A percentile compares a stretch with the other conserved stretches of the same genome.
Evolutionary conservation across 441 rosid species (phyloP).

Genomic region (Kokia cookei): DNA sequence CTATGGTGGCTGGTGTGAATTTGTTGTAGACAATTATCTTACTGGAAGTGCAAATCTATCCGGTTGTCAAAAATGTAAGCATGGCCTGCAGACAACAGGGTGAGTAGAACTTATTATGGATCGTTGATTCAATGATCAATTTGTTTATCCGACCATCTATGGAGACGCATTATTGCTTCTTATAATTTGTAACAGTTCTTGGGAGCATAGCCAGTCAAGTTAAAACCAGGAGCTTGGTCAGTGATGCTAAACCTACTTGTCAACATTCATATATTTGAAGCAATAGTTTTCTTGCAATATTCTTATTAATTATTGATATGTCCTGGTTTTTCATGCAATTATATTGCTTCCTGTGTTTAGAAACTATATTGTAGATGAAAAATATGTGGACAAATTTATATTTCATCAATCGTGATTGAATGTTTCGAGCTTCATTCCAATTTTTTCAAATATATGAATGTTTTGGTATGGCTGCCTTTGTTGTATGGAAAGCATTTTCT

Average conservation of each 20-base stretch:
- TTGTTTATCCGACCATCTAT: not conserved
- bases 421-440: not conserved
- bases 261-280: too few relatives aligned
- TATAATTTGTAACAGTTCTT: not conserved
- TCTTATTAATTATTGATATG: conserved; percentile 7
- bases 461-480: not conserved
- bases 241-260: not conserved
- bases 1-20: conserved; percentile 9
- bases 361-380: conserved; percentile 5
- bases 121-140: not conserved
- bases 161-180: not conserved
- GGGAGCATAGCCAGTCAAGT: not conserved
- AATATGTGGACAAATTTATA: not conserved
- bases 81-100: not conserved
- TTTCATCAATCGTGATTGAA: not conserved
- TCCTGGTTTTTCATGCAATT: conserved; percentile 14
- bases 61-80: not conserved
- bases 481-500: too few relatives aligned
- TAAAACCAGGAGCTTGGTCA: not conserved
- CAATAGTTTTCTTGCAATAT: not conserved
- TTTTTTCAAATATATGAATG: not conserved
- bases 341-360: conserved; percentile 10
- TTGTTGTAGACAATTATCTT: conserved; percentile 16
- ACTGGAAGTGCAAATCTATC: not conserved
- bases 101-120: not conserved